Conservation (phyloP, 306 rosid species). For the Psophocarpus tetragonolobus region DNA sequence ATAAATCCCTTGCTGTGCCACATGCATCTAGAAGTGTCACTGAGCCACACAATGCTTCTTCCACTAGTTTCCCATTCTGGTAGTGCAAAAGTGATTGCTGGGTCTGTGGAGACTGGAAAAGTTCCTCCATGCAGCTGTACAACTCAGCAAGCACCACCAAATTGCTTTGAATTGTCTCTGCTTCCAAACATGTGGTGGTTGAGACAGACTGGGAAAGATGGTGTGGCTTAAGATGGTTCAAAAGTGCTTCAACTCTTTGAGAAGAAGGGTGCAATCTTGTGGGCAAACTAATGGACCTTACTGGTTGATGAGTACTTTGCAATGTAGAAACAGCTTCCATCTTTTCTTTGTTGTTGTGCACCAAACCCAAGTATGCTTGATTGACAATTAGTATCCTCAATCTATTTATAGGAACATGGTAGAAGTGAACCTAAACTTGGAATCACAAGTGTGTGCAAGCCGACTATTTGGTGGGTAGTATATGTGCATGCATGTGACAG, state of each 20-base stretch:
- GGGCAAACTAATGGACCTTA: slow-evolving; percentile 84
- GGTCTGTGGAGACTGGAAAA: slow-evolving; percentile 51
- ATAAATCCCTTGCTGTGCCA: slow-evolving; percentile 48
- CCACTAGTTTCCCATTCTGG: slow-evolving; percentile 44
- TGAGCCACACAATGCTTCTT: slow-evolving; percentile 49
- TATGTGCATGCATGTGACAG: slow-evolving; percentile 57
- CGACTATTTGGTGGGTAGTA: slow-evolving; percentile 3
- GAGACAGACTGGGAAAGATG: slow-evolving; percentile 12
- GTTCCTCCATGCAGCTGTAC: slow-evolving; percentile 57
- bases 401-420: slow-evolving; percentile 43
- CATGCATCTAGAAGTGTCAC: slow-evolving; percentile 62
- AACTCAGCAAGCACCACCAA: slow-evolving; percentile 54
- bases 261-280: slow-evolving; percentile 61
- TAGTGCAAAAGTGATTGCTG: slow-evolving; percentile 55
- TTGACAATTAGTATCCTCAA: slow-evolving; percentile 17
- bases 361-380: slow-evolving; percentile 40
- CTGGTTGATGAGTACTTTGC: slow-evolving; percentile 38
- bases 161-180: slow-evolving; percentile 44
- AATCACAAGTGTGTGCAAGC: slow-evolving; percentile 8
- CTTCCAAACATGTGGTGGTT: slow-evolving; percentile 17
- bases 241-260: slow-evolving; percentile 52
- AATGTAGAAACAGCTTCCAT: slow-evolving; percentile 38
- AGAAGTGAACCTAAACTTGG: not conserved
- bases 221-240: slow-evolving; percentile 48
- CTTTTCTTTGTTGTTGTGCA: slow-evolving; percentile 11